Base-by-base conservation (phyloP, 352 stramenopile genomes). In the Globisporangium ultimum region DNA sequence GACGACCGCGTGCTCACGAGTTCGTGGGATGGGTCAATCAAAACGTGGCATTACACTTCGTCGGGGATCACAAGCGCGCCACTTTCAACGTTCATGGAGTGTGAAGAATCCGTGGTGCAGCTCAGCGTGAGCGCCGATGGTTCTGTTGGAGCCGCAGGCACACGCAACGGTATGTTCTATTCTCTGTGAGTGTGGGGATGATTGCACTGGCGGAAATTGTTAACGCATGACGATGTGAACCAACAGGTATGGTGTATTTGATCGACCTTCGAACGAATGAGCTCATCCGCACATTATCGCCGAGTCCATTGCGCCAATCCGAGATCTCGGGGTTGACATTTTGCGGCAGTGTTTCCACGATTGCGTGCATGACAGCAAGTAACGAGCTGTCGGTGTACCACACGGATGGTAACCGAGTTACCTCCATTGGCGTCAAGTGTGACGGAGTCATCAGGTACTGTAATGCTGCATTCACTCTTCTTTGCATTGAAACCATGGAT, bases 1-100 rank as follows among this genome's bases (percentile, higher is more conserved):
- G 82, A 95, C 40, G 83, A 93, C 38, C 80, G 79, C 14, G 59
- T 91, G 20, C 53, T 94, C 21, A 88, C 82, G 12, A 82, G 78
- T 41, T 92, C 84, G 7, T 89, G 66, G 76, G 84, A 94, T 61
- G 78, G 78, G 0, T 88, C 83, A 1, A 76, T 94, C 49, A 94
- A 91, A 67, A 68, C 87, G 63, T 93, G 83, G 83, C 83, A 91
- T 40, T 91, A 81, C 64, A 85, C 83, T 15, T 59, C 78, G 1
- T 83, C 80, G 6, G 81, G 81, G 0, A 83, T 95, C 49, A 77
- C 81, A 4, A 72, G 74, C 11, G 77, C 72, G 3, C 85, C 85
- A 14, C 53, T 93, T 17, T 76, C 68, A 58, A 78, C 72, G 1
- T 92, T 86, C 58, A 89, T 88, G 74, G 83, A 91, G 45, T 90